Percentiles rank a stretch among this genome's conserved stretches.
Evolutionary conservation across 805 yeast genomes (phyloP).

Genomic region (Candida quercuum): DNA sequence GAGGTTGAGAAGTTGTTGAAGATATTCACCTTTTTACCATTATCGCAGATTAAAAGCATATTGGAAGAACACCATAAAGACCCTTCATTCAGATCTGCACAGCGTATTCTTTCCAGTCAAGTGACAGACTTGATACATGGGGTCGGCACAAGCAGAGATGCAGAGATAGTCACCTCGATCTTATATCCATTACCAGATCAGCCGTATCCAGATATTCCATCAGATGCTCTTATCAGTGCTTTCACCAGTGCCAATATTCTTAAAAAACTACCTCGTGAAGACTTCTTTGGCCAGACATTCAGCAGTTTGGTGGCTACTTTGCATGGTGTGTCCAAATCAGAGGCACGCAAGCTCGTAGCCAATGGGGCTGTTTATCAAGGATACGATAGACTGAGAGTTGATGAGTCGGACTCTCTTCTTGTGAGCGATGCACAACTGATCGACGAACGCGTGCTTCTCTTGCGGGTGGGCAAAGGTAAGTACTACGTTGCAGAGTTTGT

Average conservation of each 20-base stretch:
- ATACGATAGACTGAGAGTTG: constrained; percentile 45
- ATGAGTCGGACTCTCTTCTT: constrained; percentile 44
- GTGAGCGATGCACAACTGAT: constrained; percentile 46
- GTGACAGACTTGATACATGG: constrained; percentile 89
- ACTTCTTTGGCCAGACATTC: constrained; percentile 37
- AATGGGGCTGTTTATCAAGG: constrained; percentile 77
- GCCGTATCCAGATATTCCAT: constrained; percentile 40
- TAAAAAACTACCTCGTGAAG: constrained; percentile 27
- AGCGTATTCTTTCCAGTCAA: constrained; percentile 72
- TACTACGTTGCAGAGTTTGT: constrained; percentile 47
- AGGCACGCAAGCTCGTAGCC: constrained; percentile 54
- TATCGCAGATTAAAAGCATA: constrained; percentile 48
- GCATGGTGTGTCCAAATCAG: constrained; percentile 45
- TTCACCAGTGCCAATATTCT: constrained; percentile 57
- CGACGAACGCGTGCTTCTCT: constrained; percentile 53
- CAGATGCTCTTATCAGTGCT: constrained; percentile 46
- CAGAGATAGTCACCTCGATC: constrained; percentile 61
- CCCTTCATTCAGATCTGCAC: constrained; percentile 70
- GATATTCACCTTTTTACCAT: constrained; percentile 75
- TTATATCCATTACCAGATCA: constrained; percentile 55
- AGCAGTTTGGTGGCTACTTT: constrained; percentile 47
- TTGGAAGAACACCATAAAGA: constrained; percentile 46
- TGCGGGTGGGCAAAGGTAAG: constrained; percentile 72
- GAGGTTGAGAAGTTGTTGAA: constrained; percentile 66
- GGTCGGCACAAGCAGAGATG: constrained; percentile 61